A percentile compares a stretch with the other conserved stretches of the same genome.
phyloP scores from a whole-genome alignment of 2,329 filamentous ascomycete species.

The Colletotrichum salicis region DNA sequence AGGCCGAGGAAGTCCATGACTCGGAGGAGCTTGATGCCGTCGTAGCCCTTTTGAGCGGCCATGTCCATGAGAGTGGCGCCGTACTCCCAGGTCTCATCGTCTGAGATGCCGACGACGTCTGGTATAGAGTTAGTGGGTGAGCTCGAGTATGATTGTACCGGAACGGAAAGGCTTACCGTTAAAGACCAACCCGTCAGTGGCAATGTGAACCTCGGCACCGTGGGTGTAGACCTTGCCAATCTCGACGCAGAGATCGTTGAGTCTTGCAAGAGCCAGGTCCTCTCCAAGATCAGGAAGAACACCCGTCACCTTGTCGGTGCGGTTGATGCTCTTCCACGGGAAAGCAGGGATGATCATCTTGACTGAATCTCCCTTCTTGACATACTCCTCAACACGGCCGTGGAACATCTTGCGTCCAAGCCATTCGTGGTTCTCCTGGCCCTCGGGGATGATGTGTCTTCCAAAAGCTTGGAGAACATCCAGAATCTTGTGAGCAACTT shows the following conservation, averaged over 20 bases:
- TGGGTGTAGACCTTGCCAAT: slow-evolving; percentile 51
- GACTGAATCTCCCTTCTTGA: slow-evolving; percentile 29
- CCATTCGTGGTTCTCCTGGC: slow-evolving; percentile 31
- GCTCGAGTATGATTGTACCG: accelerated
- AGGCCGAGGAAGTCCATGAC: slow-evolving; percentile 48
- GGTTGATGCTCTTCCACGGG: slow-evolving; percentile 40
- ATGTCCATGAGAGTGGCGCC: slow-evolving; percentile 49
- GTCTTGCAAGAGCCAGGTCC: slow-evolving; percentile 50
- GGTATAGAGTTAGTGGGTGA: slow-evolving; percentile 37
- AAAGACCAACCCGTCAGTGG: slow-evolving; percentile 54
- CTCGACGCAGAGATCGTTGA: slow-evolving; percentile 51
- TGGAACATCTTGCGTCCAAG: slow-evolving; percentile 34
- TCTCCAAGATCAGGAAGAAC: slow-evolving; percentile 54
- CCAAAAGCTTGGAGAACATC: slow-evolving; percentile 28
- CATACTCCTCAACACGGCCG: slow-evolving; percentile 30
- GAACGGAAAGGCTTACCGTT: slow-evolving; percentile 14
- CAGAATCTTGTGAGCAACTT: slow-evolving; percentile 32
- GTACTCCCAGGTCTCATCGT: slow-evolving; percentile 53
- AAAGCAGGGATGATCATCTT: slow-evolving; percentile 37
- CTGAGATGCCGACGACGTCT: slow-evolving; percentile 53
- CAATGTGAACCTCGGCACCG: slow-evolving; percentile 53
- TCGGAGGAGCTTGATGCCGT: slow-evolving; percentile 48
- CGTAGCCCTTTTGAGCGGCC: slow-evolving; percentile 44
- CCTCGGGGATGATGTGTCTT: slow-evolving; percentile 30
- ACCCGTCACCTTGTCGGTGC: slow-evolving; percentile 46